Percentiles rank a stretch among this genome's conserved stretches.
Evolutionary conservation across 768 basidiomycete species (phyloP).

Genomic region (Amyloporia xantha): DNA sequence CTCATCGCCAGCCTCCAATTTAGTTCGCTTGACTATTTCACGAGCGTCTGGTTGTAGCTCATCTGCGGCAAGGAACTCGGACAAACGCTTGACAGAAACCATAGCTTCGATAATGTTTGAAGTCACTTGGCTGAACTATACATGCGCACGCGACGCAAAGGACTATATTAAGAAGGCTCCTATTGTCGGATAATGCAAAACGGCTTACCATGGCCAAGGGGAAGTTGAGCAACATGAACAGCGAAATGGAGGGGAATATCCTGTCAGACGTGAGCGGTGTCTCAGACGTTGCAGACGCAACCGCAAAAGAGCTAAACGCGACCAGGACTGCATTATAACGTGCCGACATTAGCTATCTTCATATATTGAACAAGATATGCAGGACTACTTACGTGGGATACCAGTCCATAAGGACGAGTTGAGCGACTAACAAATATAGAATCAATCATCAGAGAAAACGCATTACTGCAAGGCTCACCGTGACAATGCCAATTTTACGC

Average conservation of each 20-base stretch:
- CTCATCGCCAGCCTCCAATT: slow-evolving; percentile 53
- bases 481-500: slow-evolving; percentile 71
- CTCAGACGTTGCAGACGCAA: slow-evolving; percentile 53
- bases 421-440: slow-evolving; percentile 42
- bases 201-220: slow-evolving; percentile 70
- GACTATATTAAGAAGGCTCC: not conserved
- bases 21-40: slow-evolving; percentile 36
- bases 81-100: slow-evolving; percentile 77
- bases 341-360: not conserved
- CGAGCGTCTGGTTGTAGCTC: slow-evolving; percentile 80
- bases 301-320: slow-evolving; percentile 77
- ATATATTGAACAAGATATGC: too few relatives aligned
- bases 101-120: slow-evolving; percentile 81
- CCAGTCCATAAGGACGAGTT: slow-evolving; percentile 62
- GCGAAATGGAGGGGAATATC: slow-evolving; percentile 92
- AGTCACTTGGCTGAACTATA: slow-evolving; percentile 64
- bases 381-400: slow-evolving; percentile 41
- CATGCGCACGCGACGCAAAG: not conserved
- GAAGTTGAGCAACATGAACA: slow-evolving; percentile 85
- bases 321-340: slow-evolving; percentile 49
- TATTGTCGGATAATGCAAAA: not conserved
- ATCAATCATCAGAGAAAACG: not conserved
- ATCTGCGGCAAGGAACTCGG: slow-evolving; percentile 65
- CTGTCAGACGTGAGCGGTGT: slow-evolving; percentile 80
- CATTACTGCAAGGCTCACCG: slow-evolving; percentile 39